phyloP scores from a whole-genome alignment of 225 moss, liverwort and hornwort species.

The Bryoerythrophyllum caledonicum region DNA sequence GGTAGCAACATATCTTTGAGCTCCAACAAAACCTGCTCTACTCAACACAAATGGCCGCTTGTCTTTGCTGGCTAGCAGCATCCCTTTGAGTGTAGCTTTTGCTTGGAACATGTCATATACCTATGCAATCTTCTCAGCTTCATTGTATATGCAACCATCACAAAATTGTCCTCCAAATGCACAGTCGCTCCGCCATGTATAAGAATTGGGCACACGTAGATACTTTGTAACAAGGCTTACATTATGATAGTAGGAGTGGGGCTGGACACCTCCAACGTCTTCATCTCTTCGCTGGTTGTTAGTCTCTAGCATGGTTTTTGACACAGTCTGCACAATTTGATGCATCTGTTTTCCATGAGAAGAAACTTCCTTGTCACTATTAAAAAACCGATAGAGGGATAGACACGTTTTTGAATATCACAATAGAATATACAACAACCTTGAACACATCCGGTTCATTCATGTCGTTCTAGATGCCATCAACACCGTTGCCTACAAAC shows the following conservation, averaged over 20 bases:
- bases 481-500: slow-evolving; percentile 59
- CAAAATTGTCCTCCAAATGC: no score
- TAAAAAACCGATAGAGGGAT: background rate
- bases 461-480: slow-evolving; percentile 99
- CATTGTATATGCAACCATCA: no score
- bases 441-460: slow-evolving; percentile 33
- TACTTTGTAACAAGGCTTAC: no score
- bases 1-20: slow-evolving; percentile 81
- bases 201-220: no score
- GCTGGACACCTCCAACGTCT: slow-evolving; percentile 74
- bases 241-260: slow-evolving; percentile 82
- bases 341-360: no score
- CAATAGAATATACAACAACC: slow-evolving; percentile 49
- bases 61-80: slow-evolving; percentile 64
- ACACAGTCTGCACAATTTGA: slow-evolving; percentile 59
- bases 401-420: background rate
- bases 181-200: no score
- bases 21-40: slow-evolving; percentile 78
- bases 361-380: no score
- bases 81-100: slow-evolving; percentile 68
- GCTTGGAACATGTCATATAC: slow-evolving; percentile 88
- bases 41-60: slow-evolving; percentile 85
- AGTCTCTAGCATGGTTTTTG: slow-evolving; percentile 83
- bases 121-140: no score
- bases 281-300: slow-evolving; percentile 83